phyloP scores from a whole-genome alignment of 2,329 filamentous ascomycete genomes.

The Helotiales sp. region DNA sequence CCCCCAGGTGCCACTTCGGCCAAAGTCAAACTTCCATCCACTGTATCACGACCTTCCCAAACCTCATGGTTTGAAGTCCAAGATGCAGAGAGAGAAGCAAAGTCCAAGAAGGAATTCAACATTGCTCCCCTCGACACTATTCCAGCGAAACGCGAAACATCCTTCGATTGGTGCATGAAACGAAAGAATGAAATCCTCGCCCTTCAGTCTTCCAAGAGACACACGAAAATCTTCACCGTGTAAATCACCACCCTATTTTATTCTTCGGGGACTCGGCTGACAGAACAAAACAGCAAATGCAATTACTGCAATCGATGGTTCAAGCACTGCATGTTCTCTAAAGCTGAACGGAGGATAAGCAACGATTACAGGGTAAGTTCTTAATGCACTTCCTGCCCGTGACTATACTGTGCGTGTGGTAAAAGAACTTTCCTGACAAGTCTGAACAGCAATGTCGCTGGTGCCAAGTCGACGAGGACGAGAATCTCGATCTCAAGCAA shows the following conservation, averaged over 20 bases:
- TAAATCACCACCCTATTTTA: neutral
- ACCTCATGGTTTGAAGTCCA: neutral
- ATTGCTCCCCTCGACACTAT: neutral
- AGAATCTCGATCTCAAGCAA: neutral
- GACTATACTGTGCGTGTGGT: too few species aligned
- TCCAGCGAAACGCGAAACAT: neutral
- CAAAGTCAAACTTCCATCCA: neutral
- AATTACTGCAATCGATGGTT: neutral
- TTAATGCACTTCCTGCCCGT: too few species aligned
- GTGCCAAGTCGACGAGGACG: neutral
- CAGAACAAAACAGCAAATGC: neutral
- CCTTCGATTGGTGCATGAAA: neutral
- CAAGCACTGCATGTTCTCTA: conserved; percentile 3
- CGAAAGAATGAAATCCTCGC: neutral
- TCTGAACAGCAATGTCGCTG: neutral
- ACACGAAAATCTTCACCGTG: neutral
- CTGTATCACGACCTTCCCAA: neutral
- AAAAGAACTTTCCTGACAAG: neutral
- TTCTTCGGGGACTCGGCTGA: neutral
- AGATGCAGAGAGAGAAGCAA: neutral
- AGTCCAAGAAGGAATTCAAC: neutral
- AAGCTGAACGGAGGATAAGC: neutral
- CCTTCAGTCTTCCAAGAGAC: neutral
- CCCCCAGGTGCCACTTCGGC: too few species aligned
- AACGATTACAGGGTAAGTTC: neutral